Evolutionary conservation across 169 alveolate species (phyloP).

Genomic region (Theileria sp.): DNA sequence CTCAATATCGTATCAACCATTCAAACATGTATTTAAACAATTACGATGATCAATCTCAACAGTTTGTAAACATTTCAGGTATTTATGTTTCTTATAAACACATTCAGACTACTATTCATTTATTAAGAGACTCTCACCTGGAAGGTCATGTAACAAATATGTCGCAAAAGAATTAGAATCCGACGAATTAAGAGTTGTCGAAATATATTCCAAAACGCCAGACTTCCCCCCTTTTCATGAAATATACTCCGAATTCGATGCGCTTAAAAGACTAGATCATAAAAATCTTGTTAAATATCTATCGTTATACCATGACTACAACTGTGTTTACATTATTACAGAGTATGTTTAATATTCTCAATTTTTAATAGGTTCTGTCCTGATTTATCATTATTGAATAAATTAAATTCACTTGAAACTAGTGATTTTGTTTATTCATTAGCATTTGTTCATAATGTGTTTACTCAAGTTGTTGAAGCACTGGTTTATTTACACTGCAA

Average conservation of each 20-base stretch:
- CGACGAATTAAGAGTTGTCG: conserved; percentile 54
- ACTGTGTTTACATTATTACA: conserved; percentile 47
- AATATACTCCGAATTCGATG: conserved; percentile 29
- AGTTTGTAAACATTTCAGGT: conserved; percentile 36
- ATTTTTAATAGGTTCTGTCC: conserved; percentile 13
- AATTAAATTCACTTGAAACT: not conserved
- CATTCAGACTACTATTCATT: conserved; percentile 16
- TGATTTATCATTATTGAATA: conserved; percentile 16
- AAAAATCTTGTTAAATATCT: conserved; percentile 47
- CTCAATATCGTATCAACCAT: not conserved
- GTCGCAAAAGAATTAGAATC: conserved; percentile 45
- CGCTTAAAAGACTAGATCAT: conserved; percentile 25
- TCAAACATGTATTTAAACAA: not conserved
- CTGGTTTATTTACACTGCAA: conserved; percentile 59
- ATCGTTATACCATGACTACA: conserved; percentile 45
- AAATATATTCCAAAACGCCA: conserved; percentile 26
- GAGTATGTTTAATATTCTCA: conserved; percentile 29
- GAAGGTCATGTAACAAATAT: conserved; percentile 50
- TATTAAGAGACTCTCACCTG: conserved; percentile 46
- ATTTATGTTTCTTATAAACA: not conserved
- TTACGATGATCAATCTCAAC: conserved; percentile 4
- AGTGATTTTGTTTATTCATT: conserved; percentile 19
- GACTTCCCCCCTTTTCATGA: conserved; percentile 45
- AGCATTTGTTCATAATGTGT: conserved; percentile 50
- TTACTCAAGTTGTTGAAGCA: conserved; percentile 61